Evolutionary conservation across 306 rosid species (phyloP), one percentile per base, ranked within the genome.

Genomic region (Citrullus mucosospermus): DNA sequence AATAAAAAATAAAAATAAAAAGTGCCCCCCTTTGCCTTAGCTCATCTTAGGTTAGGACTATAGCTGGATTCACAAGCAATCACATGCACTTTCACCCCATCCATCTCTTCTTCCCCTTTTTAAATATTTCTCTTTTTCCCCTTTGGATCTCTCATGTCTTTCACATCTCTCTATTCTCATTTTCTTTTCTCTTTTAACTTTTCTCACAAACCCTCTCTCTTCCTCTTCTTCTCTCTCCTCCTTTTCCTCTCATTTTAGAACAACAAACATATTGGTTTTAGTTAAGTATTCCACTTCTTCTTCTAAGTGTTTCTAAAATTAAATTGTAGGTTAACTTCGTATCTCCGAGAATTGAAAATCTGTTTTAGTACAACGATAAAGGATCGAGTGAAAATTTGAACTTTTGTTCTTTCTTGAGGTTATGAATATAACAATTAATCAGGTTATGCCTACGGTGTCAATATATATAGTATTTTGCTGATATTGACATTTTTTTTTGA

Each of bases 61-160:
- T 61, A 61, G 57, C 76, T 70, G 76, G 25, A 6, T 48, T 71
- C 76, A 71, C 76, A 48, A 48, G 58, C 76, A 71, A 71, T 71
- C 76, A 71, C 76, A 71, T 71, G 76, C 71, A 65, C 25, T 65
- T 65, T 65, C 44, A 65, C 43, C 39, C n/a, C 41, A 4, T 12
- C 41, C 68, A 25, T 61, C 69, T 20, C 10, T 1, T 62, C 18
- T 30, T 5, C 5, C 69, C 5, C 38, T 3, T 14, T 30, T 32
- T 30, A 30, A 12, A 6, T 30, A 32, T 62, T 62, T 34, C 20
- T 62, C 8, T 20, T 60, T 18, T 55, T 60, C 5, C 11, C 34
- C 68, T 32, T 62, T 62, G n/a, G 44, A 62, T 62, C 69, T 62
- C 68, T 53, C 55, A 44, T 60, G 39, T 60, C 67, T 60, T 57